Base-by-base conservation (phyloP, 305 asterid genomes). In the Striga hermonthica region DNA sequence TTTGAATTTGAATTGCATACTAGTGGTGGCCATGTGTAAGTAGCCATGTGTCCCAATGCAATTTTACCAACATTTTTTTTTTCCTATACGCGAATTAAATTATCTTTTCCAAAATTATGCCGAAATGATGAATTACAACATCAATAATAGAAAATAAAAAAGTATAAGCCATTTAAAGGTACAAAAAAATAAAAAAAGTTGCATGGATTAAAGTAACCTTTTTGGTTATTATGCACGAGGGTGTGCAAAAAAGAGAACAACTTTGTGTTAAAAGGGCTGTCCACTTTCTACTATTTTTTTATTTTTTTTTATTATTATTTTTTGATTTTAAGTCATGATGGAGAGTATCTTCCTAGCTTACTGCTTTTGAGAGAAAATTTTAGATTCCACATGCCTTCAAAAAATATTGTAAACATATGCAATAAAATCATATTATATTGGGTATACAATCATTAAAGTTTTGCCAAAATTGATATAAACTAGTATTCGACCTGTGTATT, bases 231-330 rank as follows among this genome's bases (percentile, higher is more conserved):
- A 77, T 76, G 80, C 88, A 82, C 84, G 87, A 83, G 84, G 81
- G n/a, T 75, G 74, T 56, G 78, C 67, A 41, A 71, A 76, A 83
- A 85, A 83, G 87, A 65, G 70, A 73, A 61, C 72, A 75, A 78
- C 95, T 87, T 85, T 80, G 88, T 90, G 94, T 90, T 84, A 80
- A 87, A 89, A 89, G 95, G 97, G 90, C 84, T 77, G 90, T 90
- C 97, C 95, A 90, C 97, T 90, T 90, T 90, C 97, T 81, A 69
- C 44, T 69, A 64, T 38, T 38, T 38, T 38, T 38, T 38, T 38
- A 3, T 54, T 59, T 40, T 60, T 60, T 66, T 52, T 55, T 72
- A 66, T 38, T n/a, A n/a, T n/a, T n/a, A n/a, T n/a, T n/a, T n/a
- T n/a, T n/a, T n/a, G n/a, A 44, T 59, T 49, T 66, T 57, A 53